Base-by-base conservation (phyloP, 768 basidiomycete genomes). In the Leccinum disarticulatum region DNA sequence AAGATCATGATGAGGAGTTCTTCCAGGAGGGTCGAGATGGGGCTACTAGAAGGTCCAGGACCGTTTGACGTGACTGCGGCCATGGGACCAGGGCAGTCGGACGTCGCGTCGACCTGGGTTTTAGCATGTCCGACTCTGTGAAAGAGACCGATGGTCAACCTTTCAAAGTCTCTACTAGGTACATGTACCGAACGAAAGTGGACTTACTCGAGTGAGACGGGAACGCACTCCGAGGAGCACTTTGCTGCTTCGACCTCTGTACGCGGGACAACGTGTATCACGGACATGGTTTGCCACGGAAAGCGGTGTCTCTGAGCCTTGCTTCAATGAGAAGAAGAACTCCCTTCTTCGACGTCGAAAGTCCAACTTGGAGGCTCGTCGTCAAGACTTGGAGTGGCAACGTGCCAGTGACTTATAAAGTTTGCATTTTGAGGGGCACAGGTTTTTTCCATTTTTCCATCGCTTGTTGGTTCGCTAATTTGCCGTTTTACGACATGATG, bases 1-100 rank as follows among this genome's bases (percentile, higher is more conserved):
- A 69, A 58, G 50, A 68, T 57, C n/a, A 68, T 60, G 35, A 67
- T 6, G 25, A 68, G 65, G n/a, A 68, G 51, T 43, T 68, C 67
- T 41, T 66, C 67, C 1, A 66, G 11, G 41, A 68, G 58, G 10
- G 6, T 19, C 11, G 49, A 55, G 41, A 66, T 58, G 43, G 55
- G 61, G 8, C 38, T 41, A 35, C 64, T 35, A 47, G 55, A 30
- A 30, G 6, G 6, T 9, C 31, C 56, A 36, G 28, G 19, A 30
- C 17, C 49, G 13, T 14, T 35, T 35, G 33, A 14, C 33, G 13
- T 35, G 13, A 35, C 33, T 14, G 33, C 13, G 33, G 33, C 4
- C 33, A 33, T 33, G 13, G 33, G 5, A 35, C 33, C 33, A 35
- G 33, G 19, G 28, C 13, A 27, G 25, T 27, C 11, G 33, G 14